These are phyloP conservation scores for Pichiaceae sp. DNA, from an alignment of 1,139 yeast genomes.

Conservation along the genomic window DNA sequence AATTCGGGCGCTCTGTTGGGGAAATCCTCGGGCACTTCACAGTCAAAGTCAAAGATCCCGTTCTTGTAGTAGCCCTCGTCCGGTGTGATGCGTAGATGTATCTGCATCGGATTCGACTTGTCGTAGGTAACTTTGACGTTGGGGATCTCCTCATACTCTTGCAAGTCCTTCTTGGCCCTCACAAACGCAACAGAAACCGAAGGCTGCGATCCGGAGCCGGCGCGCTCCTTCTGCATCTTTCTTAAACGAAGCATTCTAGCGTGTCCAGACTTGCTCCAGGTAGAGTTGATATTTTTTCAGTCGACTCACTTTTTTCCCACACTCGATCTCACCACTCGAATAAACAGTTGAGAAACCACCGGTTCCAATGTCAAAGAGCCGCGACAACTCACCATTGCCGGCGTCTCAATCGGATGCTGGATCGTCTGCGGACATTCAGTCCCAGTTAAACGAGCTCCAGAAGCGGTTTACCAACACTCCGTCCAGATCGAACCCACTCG, in stretches of 20 bases:
- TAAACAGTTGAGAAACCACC: too few relatives aligned
- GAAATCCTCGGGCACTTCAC: constrained; percentile 59
- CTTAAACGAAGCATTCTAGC: constrained; percentile 15
- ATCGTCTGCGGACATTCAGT: constrained; percentile 18
- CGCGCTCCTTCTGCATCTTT: constrained; percentile 21
- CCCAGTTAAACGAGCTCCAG: constrained; percentile 3
- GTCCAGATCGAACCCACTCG: background rate
- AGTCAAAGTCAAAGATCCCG: constrained; percentile 62
- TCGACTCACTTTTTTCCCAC: background rate
- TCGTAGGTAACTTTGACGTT: constrained; percentile 8
- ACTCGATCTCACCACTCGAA: background rate
- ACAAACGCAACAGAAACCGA: constrained; percentile 20
- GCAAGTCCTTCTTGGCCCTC: constrained; percentile 22
- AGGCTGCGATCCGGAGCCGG: constrained; percentile 6
- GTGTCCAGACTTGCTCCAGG: background rate
- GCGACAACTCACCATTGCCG: background rate
- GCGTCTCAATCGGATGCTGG: background rate
- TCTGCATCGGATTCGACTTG: constrained; percentile 35
- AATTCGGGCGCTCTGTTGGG: constrained; percentile 95
- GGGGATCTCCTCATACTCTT: constrained; percentile 21
- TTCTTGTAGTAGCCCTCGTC: constrained; percentile 71
- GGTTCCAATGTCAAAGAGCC: too few relatives aligned
- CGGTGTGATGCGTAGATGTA: constrained; percentile 56
- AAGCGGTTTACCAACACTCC: constrained; percentile 1
- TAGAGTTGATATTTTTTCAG: background rate